Conservation (phyloP, 1,284 basidiomycete genomes). For the Lignosus rhinocerotis region DNA sequence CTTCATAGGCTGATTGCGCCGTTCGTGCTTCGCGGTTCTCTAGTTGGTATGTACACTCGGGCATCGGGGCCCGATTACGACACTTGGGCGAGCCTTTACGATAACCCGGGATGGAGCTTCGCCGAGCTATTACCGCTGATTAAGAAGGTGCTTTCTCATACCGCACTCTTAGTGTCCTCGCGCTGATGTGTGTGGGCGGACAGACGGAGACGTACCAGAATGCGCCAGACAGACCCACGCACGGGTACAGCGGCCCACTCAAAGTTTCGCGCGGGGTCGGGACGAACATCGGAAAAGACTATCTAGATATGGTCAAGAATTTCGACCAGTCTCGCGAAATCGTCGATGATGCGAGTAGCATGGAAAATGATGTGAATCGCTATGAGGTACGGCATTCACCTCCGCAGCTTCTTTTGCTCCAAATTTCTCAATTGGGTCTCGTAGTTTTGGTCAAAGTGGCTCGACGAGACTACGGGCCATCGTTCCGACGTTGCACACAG, state of each 20-base stretch:
- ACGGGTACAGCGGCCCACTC: conserved; percentile 56
- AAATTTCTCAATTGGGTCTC: too few species aligned
- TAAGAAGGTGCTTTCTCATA: conserved; percentile 41
- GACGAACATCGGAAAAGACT: conserved; percentile 45
- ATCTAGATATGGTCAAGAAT: conserved; percentile 41
- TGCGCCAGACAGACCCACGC: conserved; percentile 35
- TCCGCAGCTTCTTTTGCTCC: too few species aligned
- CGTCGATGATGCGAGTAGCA: conserved; percentile 27
- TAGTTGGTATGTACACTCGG: conserved; percentile 56
- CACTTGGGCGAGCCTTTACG: conserved; percentile 48
- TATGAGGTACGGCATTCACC: too few species aligned
- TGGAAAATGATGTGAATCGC: too few species aligned
- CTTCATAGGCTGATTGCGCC: not conserved
- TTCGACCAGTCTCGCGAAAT: conserved; percentile 40
- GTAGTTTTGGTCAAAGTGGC: conserved; percentile 37
- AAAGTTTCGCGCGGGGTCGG: conserved; percentile 45
- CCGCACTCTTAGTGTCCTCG: not conserved
- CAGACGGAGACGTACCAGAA: conserved; percentile 47
- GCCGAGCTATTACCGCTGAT: conserved; percentile 50
- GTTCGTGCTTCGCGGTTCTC: not conserved
- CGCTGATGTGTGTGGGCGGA: too few species aligned
- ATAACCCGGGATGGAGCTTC: conserved; percentile 59
- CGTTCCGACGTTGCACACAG: conserved; percentile 58
- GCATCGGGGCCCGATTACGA: conserved; percentile 58
- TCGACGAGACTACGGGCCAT: conserved; percentile 48